phyloP scores from a whole-genome alignment of 192 early-diverging fungal species.

The Podila epigama region DNA sequence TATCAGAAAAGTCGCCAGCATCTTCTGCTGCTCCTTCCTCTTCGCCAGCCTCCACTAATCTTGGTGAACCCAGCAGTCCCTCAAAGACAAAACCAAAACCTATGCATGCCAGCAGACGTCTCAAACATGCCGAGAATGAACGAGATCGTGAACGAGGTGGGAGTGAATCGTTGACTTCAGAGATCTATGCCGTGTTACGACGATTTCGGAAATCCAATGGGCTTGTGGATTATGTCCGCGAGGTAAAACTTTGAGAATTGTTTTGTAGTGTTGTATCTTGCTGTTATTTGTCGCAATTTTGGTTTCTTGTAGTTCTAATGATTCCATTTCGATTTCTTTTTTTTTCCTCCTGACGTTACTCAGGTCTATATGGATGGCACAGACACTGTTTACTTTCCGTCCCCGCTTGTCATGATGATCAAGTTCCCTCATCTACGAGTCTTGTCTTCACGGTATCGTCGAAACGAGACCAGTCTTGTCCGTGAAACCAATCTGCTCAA shows the following conservation, averaged over 20 bases:
- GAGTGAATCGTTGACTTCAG: constrained; percentile 29
- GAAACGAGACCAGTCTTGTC: constrained; percentile 51
- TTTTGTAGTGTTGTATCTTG: neutral
- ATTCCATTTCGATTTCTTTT: neutral
- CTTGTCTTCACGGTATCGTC: constrained; percentile 48
- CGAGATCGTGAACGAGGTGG: constrained; percentile 45
- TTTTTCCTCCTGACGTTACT: neutral
- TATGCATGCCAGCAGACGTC: neutral
- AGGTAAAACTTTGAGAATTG: constrained; percentile 33
- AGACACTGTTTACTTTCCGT: constrained; percentile 51
- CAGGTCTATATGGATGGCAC: constrained; percentile 59
- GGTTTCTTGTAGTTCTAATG: neutral
- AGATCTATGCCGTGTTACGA: constrained; percentile 57
- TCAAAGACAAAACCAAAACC: neutral
- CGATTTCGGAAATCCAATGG: constrained; percentile 54
- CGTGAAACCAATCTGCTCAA: constrained; percentile 51
- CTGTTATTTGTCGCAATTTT: neutral
- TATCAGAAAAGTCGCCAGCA: neutral
- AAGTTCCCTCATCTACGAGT: constrained; percentile 55
- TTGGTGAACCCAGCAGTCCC: too few relatives aligned
- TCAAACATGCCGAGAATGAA: constrained; percentile 45
- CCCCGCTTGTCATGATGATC: constrained; percentile 59
- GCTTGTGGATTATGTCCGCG: constrained; percentile 43
- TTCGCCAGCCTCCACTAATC: neutral
- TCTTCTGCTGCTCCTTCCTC: too few relatives aligned